Evolutionary conservation across 2,329 filamentous ascomycete species (phyloP), one percentile per base, ranked within the genome.

Genomic region (Cercospora zeina): DNA sequence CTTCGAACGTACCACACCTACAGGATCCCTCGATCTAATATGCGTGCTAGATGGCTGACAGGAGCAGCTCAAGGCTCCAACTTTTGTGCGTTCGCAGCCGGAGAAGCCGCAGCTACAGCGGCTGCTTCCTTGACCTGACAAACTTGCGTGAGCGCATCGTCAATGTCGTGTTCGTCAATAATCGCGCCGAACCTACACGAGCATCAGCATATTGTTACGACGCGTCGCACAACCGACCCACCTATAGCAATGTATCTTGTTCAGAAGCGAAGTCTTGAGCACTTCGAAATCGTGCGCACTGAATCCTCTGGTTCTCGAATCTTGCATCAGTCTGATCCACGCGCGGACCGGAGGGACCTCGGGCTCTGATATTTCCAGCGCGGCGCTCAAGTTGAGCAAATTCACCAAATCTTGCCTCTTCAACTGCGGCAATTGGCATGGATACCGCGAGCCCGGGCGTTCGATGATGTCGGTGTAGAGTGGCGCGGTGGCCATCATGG

Each of bases 211-310:
- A 4, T 11, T 19, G 16, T 27, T 37, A 4, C 9, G 24, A 10
- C 9, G 8, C 50, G 11, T 42, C 11, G 16, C 4, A 37, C 5
- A n/a, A 3, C 21, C 13, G 1, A 45, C 62, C 50, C 54, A 68
- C 67, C 67, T 60, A 50, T 66, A 66, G 47, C 67, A 69, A 50
- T 67, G 62, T 34, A 69, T 62, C 34, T 67, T 69, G n/a, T 36
- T 39, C 24, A 65, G 31, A 31, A 69, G 31, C 7, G n/a, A 58
- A 39, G 57, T 36, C 36, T 69, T 69, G 21, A 69, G 30, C 31
- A 61, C 37, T 8, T 57, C 59, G 21, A 67, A 65, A 33, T 69
- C 65, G n/a, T 64, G 54, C 9, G 58, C 58, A 19, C 54, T 39
- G 27, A 69, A 59, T 8, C 50, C 31, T 21, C 53, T 56, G 9